Conservation (phyloP, 169 alveolate species). For the Ichthyophthirius multifiliis region DNA sequence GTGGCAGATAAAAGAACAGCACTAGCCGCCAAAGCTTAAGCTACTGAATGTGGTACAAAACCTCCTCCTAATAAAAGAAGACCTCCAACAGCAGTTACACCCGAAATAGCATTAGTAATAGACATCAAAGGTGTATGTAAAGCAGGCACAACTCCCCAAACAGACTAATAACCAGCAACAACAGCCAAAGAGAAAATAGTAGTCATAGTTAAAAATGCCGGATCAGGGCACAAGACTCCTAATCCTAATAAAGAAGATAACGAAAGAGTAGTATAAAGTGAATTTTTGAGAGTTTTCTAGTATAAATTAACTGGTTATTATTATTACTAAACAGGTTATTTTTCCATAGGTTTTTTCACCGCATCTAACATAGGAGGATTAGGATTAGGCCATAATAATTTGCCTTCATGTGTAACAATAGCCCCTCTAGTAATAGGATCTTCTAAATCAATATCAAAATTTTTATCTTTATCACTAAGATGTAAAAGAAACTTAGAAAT, state of each 20-base stretch:
- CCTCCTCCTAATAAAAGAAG: slow-evolving; percentile 70
- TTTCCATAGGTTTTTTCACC: not conserved
- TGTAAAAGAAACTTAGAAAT: slow-evolving; percentile 15
- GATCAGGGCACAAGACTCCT: slow-evolving; percentile 30
- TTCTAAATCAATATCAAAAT: not conserved
- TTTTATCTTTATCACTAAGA: slow-evolving; percentile 18
- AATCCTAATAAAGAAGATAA: slow-evolving; percentile 1
- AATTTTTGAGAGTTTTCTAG: not conserved
- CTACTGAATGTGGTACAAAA: slow-evolving; percentile 17
- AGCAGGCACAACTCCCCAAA: slow-evolving; percentile 93
- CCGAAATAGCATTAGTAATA: slow-evolving; percentile 92
- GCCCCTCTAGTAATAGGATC: slow-evolving; percentile 37
- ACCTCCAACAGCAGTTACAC: slow-evolving; percentile 86
- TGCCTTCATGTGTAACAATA: slow-evolving; percentile 40
- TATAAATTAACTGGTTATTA: not conserved
- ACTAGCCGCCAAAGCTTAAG: slow-evolving; percentile 40
- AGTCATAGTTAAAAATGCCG: not conserved
- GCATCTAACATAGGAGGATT: slow-evolving; percentile 28
- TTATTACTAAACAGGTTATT: slow-evolving; percentile 12
- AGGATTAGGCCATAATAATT: slow-evolving; percentile 46
- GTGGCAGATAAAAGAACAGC: slow-evolving; percentile 61
- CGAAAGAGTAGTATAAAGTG: not conserved
- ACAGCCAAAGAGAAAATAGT: slow-evolving; percentile 72
- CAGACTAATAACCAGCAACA: slow-evolving; percentile 85
- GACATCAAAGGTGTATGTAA: slow-evolving; percentile 92